A percentile compares a stretch with the other conserved stretches of the same genome.
These are phyloP conservation scores for Daldinia sp. DNA, from an alignment of 2,329 filamentous ascomycete genomes.

Conservation along the genomic window DNA sequence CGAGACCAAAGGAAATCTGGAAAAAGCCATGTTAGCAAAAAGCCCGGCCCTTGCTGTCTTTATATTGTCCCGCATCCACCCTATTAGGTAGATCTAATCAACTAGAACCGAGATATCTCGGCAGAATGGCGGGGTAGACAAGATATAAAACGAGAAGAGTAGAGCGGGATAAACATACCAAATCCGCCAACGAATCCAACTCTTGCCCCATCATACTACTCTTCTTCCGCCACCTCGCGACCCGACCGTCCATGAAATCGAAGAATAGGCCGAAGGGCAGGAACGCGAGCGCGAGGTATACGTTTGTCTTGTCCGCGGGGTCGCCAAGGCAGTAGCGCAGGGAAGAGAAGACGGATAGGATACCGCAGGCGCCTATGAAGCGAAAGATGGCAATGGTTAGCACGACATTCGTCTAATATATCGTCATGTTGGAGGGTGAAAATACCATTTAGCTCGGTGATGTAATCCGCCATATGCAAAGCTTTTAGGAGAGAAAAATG, in stretches of 20 bases:
- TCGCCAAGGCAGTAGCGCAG: constrained; percentile 89
- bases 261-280: constrained; percentile 96
- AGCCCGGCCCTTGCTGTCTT: not conserved
- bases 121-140: not conserved
- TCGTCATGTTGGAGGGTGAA: no score
- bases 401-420: not conserved
- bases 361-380: constrained; percentile 76
- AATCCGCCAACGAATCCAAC: constrained; percentile 91
- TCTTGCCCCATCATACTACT: constrained; percentile 98
- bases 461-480: constrained; percentile 82
- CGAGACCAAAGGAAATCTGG: constrained; percentile 93
- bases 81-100: not conserved
- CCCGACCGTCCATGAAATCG: constrained; percentile 97
- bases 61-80: not conserved
- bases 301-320: constrained; percentile 68
- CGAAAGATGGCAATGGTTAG: constrained; percentile 3
- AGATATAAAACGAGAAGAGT: not conserved
- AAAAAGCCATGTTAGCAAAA: not conserved
- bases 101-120: not conserved
- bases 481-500: constrained; percentile 76
- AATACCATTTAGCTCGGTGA: constrained; percentile 82
- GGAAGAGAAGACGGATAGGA: constrained; percentile 96
- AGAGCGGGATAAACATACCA: constrained; percentile 66
- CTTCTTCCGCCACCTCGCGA: constrained; percentile 96
- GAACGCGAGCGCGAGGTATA: constrained; percentile 85